Base-by-base conservation (phyloP, 768 basidiomycete species). In the Strobilomyces echinocephalus region DNA sequence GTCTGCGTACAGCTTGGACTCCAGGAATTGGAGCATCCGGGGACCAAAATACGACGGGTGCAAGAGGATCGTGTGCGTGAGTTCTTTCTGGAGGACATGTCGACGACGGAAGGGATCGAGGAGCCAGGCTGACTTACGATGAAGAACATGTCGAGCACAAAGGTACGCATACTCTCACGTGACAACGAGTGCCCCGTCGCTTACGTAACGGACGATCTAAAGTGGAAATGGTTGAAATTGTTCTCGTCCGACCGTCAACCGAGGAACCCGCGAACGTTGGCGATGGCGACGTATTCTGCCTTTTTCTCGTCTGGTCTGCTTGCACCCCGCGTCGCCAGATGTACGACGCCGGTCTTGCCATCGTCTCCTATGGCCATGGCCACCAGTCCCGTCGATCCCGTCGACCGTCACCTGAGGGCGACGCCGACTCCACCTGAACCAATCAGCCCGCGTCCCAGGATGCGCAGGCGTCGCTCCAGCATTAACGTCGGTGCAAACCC, bases 1-100 rank as follows among this genome's bases (percentile, higher is more conserved):
- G 68, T 97, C 94, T 15, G 91, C 84, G 65, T 97, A 94, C 28
- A 98, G 81, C 70, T 97, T 95, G 49, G 85, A 86, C 69, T 92
- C 86, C 50, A 99, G 82, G 73, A 92, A 95, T 59, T 89, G 87
- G 55, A 91, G 83, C 84, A 97, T 94, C 58, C 91, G 87, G 10
- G 95, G 91, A 8, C 95, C 95, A 68, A 99, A 99, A 72, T 97
- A 99, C 16, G 95, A 97, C 24, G 97, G 97, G 68, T 98, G 95
- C 24, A 99, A 81, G 35, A 95, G 84, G 67, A 98, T 97, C 5
- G 94, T 95, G 69, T 98, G 94, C n/a, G 90, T 91, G 9, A 99
- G 81, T 69, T 95, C 89, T 81, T 97, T 95, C 95, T 98, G 51
- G 26, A 38, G 31, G 5, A 1, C 15, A 52, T 48, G 33, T 57